Evolutionary conservation across 179 eudicot genomes (phyloP).

Genomic region (Pouteria campechiana): DNA sequence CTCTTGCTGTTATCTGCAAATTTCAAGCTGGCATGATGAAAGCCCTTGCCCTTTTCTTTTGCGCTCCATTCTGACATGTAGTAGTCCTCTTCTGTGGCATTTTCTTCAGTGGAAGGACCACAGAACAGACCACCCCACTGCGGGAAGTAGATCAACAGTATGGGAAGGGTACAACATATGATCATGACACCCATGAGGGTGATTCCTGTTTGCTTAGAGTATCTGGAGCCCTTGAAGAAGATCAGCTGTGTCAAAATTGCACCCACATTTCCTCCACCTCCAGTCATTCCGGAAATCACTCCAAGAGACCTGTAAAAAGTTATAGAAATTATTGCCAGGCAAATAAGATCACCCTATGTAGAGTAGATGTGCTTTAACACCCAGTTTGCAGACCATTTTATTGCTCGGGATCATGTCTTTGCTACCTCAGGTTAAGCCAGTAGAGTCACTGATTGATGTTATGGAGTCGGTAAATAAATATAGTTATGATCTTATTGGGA

Average conservation of each 20-base stretch:
- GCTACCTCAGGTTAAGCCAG: too few relatives aligned
- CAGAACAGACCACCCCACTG: slow-evolving; percentile 91
- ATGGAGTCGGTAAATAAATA: too few relatives aligned
- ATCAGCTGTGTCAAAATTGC: slow-evolving; percentile 72
- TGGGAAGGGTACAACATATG: slow-evolving; percentile 38
- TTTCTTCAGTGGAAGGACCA: slow-evolving; percentile 32
- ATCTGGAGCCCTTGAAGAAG: slow-evolving; percentile 67
- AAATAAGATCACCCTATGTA: too few relatives aligned
- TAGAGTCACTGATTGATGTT: too few relatives aligned
- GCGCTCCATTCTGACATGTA: slow-evolving; percentile 56
- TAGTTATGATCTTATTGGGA: too few relatives aligned
- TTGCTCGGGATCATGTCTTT: too few relatives aligned
- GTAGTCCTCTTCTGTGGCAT: slow-evolving; percentile 53
- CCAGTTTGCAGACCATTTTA: too few relatives aligned
- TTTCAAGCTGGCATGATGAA: slow-evolving; percentile 47
- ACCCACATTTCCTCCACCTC: slow-evolving; percentile 74
- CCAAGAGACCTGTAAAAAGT: slow-evolving; percentile 55
- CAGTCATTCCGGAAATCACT: slow-evolving; percentile 74
- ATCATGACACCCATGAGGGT: slow-evolving; percentile 78
- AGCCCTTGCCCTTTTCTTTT: slow-evolving; percentile 34
- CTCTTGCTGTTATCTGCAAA: slow-evolving; percentile 49
- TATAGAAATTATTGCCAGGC: background rate
- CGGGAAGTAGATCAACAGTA: slow-evolving; percentile 45
- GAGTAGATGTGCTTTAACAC: too few relatives aligned
- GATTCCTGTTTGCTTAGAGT: slow-evolving; percentile 46